phyloP scores from a whole-genome alignment of 1,284 basidiomycete species.

The Tausonia pullulans region DNA sequence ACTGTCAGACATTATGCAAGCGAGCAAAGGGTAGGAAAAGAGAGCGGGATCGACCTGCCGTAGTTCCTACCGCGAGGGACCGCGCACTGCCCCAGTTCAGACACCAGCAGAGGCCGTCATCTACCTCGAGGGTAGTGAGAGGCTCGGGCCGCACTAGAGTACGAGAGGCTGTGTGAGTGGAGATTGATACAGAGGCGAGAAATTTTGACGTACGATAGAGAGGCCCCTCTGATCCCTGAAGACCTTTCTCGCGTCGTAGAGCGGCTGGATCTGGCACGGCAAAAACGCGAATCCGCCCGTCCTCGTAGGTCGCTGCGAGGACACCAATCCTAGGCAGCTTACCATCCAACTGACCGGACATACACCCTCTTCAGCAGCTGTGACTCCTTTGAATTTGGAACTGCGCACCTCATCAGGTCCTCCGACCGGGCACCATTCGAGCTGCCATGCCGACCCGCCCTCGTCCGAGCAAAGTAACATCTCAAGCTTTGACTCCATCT shows the following conservation, averaged over 20 bases:
- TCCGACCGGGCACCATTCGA: conserved; percentile 83
- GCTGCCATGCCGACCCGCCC: conserved; percentile 56
- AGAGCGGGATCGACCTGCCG: conserved; percentile 50
- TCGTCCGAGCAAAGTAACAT: conserved; percentile 60
- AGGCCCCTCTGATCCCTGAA: conserved; percentile 17
- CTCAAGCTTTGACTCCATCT: conserved; percentile 46
- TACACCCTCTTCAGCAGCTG: not conserved
- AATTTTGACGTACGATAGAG: conserved; percentile 23
- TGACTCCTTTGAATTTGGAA: not conserved
- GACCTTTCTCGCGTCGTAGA: conserved; percentile 15
- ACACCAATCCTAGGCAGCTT: conserved; percentile 57
- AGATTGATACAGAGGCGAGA: not conserved
- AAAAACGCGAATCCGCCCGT: conserved; percentile 66
- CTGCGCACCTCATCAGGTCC: conserved; percentile 47
- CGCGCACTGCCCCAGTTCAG: conserved; percentile 81
- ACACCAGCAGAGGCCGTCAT: conserved; percentile 57
- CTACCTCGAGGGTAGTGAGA: conserved; percentile 54
- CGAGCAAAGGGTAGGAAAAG: too few relatives aligned
- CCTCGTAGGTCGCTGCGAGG: conserved; percentile 67
- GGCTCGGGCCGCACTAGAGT: conserved; percentile 44
- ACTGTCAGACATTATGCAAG: not conserved
- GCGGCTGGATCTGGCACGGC: conserved; percentile 58
- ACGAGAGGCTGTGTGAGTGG: conserved; percentile 5
- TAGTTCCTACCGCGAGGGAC: conserved; percentile 61
- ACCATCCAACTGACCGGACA: conserved; percentile 8